phyloP scores from a whole-genome alignment of 441 rosid genomes.

The Adansonia madagascariensis region DNA sequence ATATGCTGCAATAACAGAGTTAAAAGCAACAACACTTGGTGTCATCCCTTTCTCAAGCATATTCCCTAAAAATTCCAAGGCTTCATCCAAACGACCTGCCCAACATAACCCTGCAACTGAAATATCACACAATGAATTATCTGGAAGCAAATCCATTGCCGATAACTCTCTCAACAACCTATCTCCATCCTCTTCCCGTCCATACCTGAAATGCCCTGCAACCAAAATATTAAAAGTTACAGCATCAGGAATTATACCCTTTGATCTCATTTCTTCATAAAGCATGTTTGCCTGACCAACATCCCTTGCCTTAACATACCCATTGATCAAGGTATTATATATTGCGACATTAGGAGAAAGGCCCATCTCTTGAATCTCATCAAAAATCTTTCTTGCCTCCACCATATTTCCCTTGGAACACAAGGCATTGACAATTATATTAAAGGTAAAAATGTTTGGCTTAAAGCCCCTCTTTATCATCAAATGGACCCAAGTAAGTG shows the following conservation, averaged over 20 bases:
- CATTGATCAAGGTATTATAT: conserved; percentile 64
- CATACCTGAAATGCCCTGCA: conserved; percentile 63
- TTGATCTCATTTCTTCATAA: conserved; percentile 58
- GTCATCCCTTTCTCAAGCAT: conserved; percentile 63
- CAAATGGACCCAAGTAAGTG: conserved; percentile 47
- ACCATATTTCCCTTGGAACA: conserved; percentile 60
- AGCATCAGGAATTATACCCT: conserved; percentile 61
- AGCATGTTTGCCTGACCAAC: conserved; percentile 54
- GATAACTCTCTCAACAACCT: conserved; percentile 52
- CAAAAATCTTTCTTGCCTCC: conserved; percentile 59
- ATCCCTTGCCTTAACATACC: conserved; percentile 71
- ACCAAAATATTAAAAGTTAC: conserved; percentile 66
- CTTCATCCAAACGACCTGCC: conserved; percentile 63
- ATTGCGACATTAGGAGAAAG: conserved; percentile 49
- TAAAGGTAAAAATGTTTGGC: conserved; percentile 57
- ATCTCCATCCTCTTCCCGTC: conserved; percentile 53
- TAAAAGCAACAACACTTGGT: conserved; percentile 59
- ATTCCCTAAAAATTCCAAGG: conserved; percentile 47
- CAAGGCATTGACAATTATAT: conserved; percentile 54
- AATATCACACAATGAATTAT: conserved; percentile 48
- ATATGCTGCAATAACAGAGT: conserved; percentile 68
- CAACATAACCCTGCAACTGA: conserved; percentile 65
- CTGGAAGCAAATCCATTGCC: conserved; percentile 36
- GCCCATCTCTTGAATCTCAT: conserved; percentile 49
- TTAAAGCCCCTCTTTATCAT: conserved; percentile 59